These are phyloP conservation scores for Magnolia kwangsiensis DNA, from an alignment of 164 flowering plant species.

Conservation along the genomic window DNA sequence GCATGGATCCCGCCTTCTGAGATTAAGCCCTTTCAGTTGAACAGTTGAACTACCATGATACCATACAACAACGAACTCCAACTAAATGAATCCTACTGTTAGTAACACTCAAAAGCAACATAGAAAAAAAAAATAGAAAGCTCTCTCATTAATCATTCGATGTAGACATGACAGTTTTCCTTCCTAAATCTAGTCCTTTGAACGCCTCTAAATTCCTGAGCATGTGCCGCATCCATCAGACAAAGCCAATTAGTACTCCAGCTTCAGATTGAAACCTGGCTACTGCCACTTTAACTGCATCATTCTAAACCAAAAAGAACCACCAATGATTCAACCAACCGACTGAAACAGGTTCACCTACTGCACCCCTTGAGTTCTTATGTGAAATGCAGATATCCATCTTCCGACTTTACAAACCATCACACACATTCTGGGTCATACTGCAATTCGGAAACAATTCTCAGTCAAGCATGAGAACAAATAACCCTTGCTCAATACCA, in stretches of 20 bases:
- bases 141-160: not conserved
- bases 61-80: not conserved
- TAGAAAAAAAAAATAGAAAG: not conserved
- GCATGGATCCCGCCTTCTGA: not conserved
- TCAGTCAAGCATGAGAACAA: conserved; percentile 2
- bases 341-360: not conserved
- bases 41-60: not conserved
- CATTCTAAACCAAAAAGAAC: not conserved
- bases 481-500: conserved; percentile 29
- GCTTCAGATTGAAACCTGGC: not conserved
- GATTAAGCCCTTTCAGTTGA: conserved; percentile 1
- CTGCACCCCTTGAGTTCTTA: not conserved
- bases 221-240: not conserved
- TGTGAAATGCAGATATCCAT: not conserved
- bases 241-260: not conserved
- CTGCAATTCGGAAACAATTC: conserved; percentile 12
- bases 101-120: not conserved
- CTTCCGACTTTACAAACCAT: not conserved
- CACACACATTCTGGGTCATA: not conserved
- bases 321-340: not conserved
- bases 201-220: not conserved
- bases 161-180: not conserved
- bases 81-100: not conserved
- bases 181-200: conserved; percentile 2
- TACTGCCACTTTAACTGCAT: not conserved